Percentiles rank a stretch among this genome's conserved stretches.
These are phyloP conservation scores for Chondrus crispus DNA, from an alignment of 23 red algal genomes.

Conservation along the genomic window DNA sequence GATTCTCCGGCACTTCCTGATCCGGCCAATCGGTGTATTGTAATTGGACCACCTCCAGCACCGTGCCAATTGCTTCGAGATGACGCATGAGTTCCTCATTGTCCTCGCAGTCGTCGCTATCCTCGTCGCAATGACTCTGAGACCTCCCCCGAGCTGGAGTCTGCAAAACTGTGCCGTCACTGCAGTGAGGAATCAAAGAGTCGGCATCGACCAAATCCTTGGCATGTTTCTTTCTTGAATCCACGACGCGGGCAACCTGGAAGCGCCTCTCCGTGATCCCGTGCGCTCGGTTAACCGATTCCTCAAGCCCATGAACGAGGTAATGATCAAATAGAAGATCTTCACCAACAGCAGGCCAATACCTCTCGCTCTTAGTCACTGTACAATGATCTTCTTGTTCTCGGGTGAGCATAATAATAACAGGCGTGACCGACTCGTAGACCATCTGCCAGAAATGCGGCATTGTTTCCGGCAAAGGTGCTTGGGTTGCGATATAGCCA, in stretches of 20 bases:
- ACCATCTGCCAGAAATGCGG: conserved; percentile 99
- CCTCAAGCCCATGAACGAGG: conserved; percentile 46
- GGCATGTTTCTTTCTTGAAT: conserved; percentile 40
- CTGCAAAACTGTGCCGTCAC: conserved; percentile 34
- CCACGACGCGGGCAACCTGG: conserved; percentile 47
- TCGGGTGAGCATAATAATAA: conserved; percentile 86
- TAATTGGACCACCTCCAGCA: conserved; percentile 70
- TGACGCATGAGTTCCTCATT: conserved; percentile 53
- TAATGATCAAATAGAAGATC: conserved; percentile 47
- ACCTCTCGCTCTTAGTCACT: conserved; percentile 72
- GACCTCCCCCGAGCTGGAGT: conserved; percentile 20
- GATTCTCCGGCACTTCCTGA: conserved; percentile 72
- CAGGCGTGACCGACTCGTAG: conserved; percentile 52
- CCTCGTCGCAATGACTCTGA: conserved; percentile 7
- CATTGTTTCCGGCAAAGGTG: conserved; percentile 45
- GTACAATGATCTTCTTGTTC: conserved; percentile 60
- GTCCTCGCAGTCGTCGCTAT: conserved; percentile 32
- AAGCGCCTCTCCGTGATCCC: conserved; percentile 49
- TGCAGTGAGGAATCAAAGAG: conserved; percentile 26
- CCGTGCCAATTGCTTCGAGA: conserved; percentile 44
- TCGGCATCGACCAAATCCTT: conserved; percentile 50
- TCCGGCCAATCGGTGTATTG: conserved; percentile 94
- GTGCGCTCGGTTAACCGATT: conserved; percentile 10
- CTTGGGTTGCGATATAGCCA: conserved; percentile 92
- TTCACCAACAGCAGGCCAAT: conserved; percentile 65